Base-by-base conservation (phyloP, 106 monocot species). In the Platanthera guangdongensis region DNA sequence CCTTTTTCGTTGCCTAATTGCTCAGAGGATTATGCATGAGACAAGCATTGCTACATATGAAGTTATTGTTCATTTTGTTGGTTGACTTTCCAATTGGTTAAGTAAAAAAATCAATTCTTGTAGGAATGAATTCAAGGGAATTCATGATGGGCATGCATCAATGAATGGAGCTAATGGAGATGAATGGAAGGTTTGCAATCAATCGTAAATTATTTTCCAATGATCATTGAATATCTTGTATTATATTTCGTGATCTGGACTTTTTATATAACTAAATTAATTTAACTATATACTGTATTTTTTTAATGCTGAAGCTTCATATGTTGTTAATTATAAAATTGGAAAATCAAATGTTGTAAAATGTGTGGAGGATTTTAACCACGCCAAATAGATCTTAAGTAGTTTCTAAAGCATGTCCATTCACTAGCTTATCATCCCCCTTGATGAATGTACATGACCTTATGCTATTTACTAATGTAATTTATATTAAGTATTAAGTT, bases 61-160 rank as follows among this genome's bases (percentile, higher is more conserved):
- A 70, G 13, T 12, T 70, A 70, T 70, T 70, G 47, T 47, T 70
- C n/a, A 48, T 68, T 46, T 46, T 68, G 6, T 68, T 64, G 5
- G 7, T 48, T 51, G 45, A 51, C 50, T 72, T 72, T 9, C 51
- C 9, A 72, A 4, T 72, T n/a, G 1, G 14, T 70, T n/a, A 16
- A 47, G 46, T 2, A 65, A 21, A 60, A 25, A 47, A 47, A 16
- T 70, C 70, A 50, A 9, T 72, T 50, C 18, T 7, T 51, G 4
- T 22, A 72, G 72, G 72, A 51, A 19, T 22, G 22, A 50, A 72
- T 18, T 51, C 8, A 72, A 51, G 72, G 72, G 51, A 51, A 51
- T 19, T 19, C 21, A 72, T 50, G 51, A 51, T 50, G 72, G 3
- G 51, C 22, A 21, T 51, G 51, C 19, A 47, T 51, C 72, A 50